A percentile compares a stretch with the other conserved stretches of the same genome.
These are phyloP conservation scores for Talaromyces thailandensis DNA, from an alignment of 495 filamentous ascomycete genomes.

Conservation along the genomic window DNA sequence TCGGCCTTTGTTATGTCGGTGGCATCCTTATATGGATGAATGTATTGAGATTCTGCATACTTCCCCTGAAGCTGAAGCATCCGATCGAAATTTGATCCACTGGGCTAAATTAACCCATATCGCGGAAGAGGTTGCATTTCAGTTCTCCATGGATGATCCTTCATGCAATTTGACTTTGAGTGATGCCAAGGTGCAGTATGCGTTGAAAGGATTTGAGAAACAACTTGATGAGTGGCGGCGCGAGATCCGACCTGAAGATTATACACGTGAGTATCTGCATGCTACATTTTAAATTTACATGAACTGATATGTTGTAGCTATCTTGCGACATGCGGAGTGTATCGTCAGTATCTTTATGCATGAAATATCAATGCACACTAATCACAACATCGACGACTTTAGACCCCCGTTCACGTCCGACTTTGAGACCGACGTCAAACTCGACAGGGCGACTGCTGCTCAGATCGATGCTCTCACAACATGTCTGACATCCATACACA, in stretches of 20 bases:
- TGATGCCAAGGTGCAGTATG: conserved; percentile 65
- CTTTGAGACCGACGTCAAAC: conserved; percentile 26
- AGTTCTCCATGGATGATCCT: conserved; percentile 67
- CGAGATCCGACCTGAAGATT: conserved; percentile 38
- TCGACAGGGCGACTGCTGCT: conserved; percentile 27
- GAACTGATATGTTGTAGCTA: background rate
- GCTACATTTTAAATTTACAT: background rate
- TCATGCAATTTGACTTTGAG: conserved; percentile 53
- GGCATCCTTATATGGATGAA: conserved; percentile 67
- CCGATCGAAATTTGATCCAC: conserved; percentile 60
- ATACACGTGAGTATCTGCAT: conserved; percentile 22
- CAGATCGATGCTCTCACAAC: conserved; percentile 65
- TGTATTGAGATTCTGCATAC: conserved; percentile 59
- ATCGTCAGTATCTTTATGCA: conserved; percentile 74
- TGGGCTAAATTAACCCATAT: conserved; percentile 62
- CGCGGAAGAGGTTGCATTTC: conserved; percentile 59
- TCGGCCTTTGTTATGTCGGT: conserved; percentile 64
- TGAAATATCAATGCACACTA: conserved; percentile 72
- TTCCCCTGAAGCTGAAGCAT: conserved; percentile 55
- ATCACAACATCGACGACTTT: conserved; percentile 56
- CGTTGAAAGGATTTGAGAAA: conserved; percentile 65
- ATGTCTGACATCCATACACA: conserved; percentile 64
- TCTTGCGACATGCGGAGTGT: conserved; percentile 8
- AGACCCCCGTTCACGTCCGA: conserved; percentile 36
- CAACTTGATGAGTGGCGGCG: conserved; percentile 61